Evolutionary conservation across 1,284 basidiomycete genomes (phyloP), one percentile per base, ranked within the genome.

Genomic region (Bjerkandera adusta): DNA sequence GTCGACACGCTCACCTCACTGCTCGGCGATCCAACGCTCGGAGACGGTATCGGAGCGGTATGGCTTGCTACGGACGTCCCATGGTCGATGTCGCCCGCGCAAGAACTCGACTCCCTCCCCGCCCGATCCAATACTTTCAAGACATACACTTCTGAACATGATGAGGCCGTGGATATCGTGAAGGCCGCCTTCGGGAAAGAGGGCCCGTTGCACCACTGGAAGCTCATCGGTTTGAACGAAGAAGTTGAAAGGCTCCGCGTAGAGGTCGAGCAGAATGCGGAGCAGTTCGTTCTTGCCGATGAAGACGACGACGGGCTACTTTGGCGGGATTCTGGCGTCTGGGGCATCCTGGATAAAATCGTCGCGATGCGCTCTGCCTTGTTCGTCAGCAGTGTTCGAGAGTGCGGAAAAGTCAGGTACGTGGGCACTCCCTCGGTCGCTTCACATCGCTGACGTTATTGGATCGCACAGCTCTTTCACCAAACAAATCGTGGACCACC

Each of bases 51-150:
- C 32, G 57, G 57, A 4, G 62, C 63, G 3, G 64, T 76, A 1
- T 79, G 74, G 75, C 62, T 79, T 22, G 72, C 72, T 0, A 75
- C 69, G 29, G 76, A 79, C 52, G 67, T 73, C 45, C 71, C 73
- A 1, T 59, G 61, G 38, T 60, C 67, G 32, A 48, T 61, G 37
- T 48, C 39, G 21, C 48, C 27, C 47, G 35, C 32, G 16, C 24
- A 49, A 13, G 40, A 33, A 24, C 42, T 51, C n/a, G 36, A 29
- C 16, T 30, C 29, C 15, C 34, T 20, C 26, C 41, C 48, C 6
- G 43, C 29, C 18, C 2, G 51, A 50, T 75, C 73, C 36, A 68
- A 69, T 8, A 76, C 73, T 8, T 74, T 75, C 56, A 65, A 54
- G 21, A 54, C 58, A 2, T 59, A 70, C 40, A 60, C 65, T 5